phyloP scores from a whole-genome alignment of 192 early-diverging fungal genomes.

The Thoreauomyces humboldtii region DNA sequence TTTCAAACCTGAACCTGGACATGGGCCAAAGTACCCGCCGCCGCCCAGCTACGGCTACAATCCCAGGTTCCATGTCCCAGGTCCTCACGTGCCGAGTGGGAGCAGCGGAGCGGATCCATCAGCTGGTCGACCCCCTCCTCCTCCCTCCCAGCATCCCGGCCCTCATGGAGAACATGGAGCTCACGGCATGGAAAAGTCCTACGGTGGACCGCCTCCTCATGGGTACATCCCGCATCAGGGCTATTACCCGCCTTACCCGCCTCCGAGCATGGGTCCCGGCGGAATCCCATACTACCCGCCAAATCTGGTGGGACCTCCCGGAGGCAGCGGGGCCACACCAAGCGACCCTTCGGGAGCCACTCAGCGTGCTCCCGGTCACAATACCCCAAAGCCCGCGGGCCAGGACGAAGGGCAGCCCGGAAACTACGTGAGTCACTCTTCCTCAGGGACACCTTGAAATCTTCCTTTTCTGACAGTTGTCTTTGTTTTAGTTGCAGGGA shows the following conservation, averaged over 20 bases:
- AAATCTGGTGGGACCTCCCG: no score
- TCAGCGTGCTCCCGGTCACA: no score
- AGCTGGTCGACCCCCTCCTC: neutral
- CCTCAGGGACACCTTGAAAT: no score
- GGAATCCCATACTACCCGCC: no score
- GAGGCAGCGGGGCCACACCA: no score
- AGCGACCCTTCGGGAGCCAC: no score
- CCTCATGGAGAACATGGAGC: neutral
- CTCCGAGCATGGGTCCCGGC: no score
- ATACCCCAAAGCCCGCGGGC: no score
- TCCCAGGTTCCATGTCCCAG: slow-evolving; percentile 9
- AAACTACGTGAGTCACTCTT: no score
- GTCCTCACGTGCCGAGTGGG: neutral
- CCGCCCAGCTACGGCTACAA: slow-evolving; percentile 12
- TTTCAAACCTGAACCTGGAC: slow-evolving; percentile 6
- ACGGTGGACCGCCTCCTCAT: neutral
- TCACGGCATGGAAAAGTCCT: neutral
- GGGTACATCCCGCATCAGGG: neutral
- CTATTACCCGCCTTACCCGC: no score
- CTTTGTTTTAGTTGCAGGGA: no score
- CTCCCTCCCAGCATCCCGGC: neutral
- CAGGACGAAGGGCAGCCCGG: neutral
- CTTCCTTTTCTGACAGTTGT: no score
- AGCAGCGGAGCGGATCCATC: neutral
- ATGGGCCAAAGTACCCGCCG: slow-evolving; percentile 1